Evolutionary conservation across 2,329 filamentous ascomycete genomes (phyloP).

Genomic region (Septoria linicola): DNA sequence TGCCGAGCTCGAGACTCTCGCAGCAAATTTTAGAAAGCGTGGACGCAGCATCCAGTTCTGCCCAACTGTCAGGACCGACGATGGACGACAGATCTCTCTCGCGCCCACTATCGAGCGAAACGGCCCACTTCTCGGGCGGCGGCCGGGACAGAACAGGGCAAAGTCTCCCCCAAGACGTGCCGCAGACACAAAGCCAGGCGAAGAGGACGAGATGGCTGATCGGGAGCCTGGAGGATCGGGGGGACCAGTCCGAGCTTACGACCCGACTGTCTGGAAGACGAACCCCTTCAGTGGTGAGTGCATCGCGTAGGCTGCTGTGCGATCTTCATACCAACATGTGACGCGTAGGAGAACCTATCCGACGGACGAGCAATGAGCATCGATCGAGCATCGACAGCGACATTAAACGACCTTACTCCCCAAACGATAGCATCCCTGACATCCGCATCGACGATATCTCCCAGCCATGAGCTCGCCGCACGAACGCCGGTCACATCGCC

Average conservation of each 20-base stretch:
- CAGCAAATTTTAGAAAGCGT: conserved; percentile 34
- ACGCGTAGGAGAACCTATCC: conserved; percentile 28
- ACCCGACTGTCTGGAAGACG: conserved; percentile 32
- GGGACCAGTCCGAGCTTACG: conserved; percentile 26
- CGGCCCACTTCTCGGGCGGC: conserved; percentile 19
- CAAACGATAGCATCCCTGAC: conserved; percentile 32
- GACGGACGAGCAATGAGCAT: conserved; percentile 27
- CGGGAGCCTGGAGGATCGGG: conserved; percentile 23
- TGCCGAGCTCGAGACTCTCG: conserved; percentile 37
- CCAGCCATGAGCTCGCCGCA: conserved; percentile 22
- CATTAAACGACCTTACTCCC: conserved; percentile 26
- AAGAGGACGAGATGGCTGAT: conserved; percentile 35
- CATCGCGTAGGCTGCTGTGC: conserved; percentile 10
- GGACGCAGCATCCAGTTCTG: conserved; percentile 38
- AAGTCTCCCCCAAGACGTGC: conserved; percentile 35
- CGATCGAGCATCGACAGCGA: conserved; percentile 10
- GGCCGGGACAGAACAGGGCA: conserved; percentile 22
- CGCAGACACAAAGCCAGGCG: conserved; percentile 30
- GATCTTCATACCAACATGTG: conserved; percentile 18
- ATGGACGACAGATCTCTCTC: conserved; percentile 36
- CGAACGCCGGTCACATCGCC: conserved; percentile 29
- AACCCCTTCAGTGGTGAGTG: conserved; percentile 37
- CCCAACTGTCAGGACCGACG: conserved; percentile 37
- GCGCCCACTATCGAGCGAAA: conserved; percentile 23
- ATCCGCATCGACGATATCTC: conserved; percentile 38